Evolutionary conservation across 2,329 filamentous ascomycete genomes (phyloP).

Genomic region (Colletotrichum sp.): DNA sequence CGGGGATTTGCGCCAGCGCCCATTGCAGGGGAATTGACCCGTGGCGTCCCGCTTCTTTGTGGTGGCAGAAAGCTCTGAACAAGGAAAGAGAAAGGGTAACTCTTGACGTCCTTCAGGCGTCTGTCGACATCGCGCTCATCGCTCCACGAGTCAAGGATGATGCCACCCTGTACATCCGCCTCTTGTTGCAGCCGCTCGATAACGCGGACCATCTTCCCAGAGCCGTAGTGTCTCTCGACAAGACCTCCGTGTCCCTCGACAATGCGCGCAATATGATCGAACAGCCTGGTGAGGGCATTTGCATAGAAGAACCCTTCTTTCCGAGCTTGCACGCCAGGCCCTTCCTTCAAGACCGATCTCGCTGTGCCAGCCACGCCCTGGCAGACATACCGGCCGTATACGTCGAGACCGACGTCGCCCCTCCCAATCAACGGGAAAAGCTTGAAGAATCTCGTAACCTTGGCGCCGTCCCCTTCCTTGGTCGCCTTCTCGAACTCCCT

Average conservation of each 20-base stretch:
- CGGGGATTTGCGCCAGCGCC: slow-evolving; percentile 60
- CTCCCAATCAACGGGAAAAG: slow-evolving; percentile 93
- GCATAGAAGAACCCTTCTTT: slow-evolving; percentile 91
- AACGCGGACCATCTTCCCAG: slow-evolving; percentile 91
- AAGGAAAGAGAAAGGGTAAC: slow-evolving; percentile 95
- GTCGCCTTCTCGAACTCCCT: slow-evolving; percentile 95
- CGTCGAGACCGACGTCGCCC: slow-evolving; percentile 87
- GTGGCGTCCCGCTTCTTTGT: slow-evolving; percentile 68
- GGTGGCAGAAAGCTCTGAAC: slow-evolving; percentile 89
- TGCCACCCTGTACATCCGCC: slow-evolving; percentile 94
- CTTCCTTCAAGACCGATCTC: slow-evolving; percentile 78
- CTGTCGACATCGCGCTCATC: slow-evolving; percentile 87
- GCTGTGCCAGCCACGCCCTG: slow-evolving; percentile 89
- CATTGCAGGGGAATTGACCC: slow-evolving; percentile 78
- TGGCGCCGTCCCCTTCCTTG: slow-evolving; percentile 82
- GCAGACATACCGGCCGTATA: slow-evolving; percentile 95
- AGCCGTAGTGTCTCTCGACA: slow-evolving; percentile 92
- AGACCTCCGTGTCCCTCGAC: slow-evolving; percentile 89
- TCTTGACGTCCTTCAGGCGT: slow-evolving; percentile 92
- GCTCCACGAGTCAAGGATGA: slow-evolving; percentile 93
- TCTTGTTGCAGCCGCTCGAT: slow-evolving; percentile 93
- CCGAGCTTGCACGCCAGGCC: slow-evolving; percentile 45
- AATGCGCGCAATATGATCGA: slow-evolving; percentile 97
- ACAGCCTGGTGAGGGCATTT: slow-evolving; percentile 86
- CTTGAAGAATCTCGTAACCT: slow-evolving; percentile 97